These are phyloP conservation scores for Thalassiosira exigua DNA, from an alignment of 352 stramenopile genomes.

Conservation along the genomic window DNA sequence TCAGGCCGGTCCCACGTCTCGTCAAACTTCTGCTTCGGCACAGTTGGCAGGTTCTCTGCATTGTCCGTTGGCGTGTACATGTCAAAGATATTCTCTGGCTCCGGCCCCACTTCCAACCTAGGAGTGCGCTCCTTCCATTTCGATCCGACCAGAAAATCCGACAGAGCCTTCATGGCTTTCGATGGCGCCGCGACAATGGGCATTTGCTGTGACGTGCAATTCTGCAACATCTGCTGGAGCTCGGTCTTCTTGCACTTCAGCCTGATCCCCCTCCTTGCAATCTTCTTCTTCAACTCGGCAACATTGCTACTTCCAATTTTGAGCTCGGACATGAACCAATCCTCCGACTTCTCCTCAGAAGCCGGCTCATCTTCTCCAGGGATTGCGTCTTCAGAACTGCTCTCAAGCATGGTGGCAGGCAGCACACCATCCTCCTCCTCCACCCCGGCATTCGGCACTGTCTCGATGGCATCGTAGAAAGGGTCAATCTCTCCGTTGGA, in stretches of 20 bases:
- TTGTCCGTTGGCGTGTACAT: conserved; percentile 10
- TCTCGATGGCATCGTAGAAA: conserved; percentile 34
- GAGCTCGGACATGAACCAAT: conserved; percentile 15
- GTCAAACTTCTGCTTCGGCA: conserved; percentile 23
- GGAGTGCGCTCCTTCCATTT: neutral
- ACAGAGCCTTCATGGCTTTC: neutral
- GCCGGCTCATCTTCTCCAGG: neutral
- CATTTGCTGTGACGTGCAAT: neutral
- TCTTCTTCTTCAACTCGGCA: conserved; percentile 6
- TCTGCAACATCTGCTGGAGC: neutral
- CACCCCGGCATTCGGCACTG: conserved; percentile 7
- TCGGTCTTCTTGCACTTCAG: conserved; percentile 17
- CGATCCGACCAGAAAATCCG: neutral
- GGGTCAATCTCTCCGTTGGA: conserved; percentile 26
- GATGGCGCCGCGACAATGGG: neutral
- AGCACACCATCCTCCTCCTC: conserved; percentile 15
- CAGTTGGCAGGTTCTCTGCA: neutral
- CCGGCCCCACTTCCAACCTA: neutral
- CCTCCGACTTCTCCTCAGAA: too few relatives aligned
- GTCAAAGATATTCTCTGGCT: conserved; percentile 11
- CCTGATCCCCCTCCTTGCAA: conserved; percentile 8
- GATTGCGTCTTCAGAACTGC: neutral
- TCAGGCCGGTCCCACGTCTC: conserved; percentile 4
- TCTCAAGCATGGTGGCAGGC: conserved; percentile 10
- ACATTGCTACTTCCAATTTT: conserved; percentile 15